These are phyloP conservation scores for Rutstroemia sydowiana DNA, from an alignment of 2,329 filamentous ascomycete species.

Conservation along the genomic window DNA sequence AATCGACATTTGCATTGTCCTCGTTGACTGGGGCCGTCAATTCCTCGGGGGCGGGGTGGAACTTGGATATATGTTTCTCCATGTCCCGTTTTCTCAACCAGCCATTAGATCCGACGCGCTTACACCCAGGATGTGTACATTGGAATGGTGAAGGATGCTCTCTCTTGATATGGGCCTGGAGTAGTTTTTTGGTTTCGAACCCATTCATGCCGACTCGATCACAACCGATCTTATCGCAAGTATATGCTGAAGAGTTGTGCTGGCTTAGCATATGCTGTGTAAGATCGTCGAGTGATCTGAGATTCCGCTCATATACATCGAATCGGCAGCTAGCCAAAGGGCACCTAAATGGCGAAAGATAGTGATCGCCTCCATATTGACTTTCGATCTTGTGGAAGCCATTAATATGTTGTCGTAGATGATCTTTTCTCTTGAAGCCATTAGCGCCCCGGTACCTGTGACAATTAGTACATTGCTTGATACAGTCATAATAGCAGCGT, in stretches of 20 bases:
- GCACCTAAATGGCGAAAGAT: neutral
- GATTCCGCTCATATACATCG: rapidly evolving
- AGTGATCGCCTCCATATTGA: rapidly evolving
- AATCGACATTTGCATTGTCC: no score
- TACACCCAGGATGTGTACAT: conserved; percentile 14
- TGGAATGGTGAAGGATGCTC: conserved; percentile 15
- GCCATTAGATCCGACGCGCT: conserved; percentile 15
- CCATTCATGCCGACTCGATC: conserved; percentile 2
- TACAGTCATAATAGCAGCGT: rapidly evolving
- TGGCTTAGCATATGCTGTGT: neutral
- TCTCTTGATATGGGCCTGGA: conserved; percentile 14
- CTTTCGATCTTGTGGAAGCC: neutral
- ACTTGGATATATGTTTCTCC: conserved; percentile 14
- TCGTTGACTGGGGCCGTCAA: neutral
- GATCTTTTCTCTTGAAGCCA: conserved; percentile 3
- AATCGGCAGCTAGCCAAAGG: no score
- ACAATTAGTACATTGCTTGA: neutral
- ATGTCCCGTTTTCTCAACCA: conserved; percentile 15
- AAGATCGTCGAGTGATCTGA: neutral
- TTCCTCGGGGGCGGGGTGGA: neutral
- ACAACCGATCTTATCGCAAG: neutral
- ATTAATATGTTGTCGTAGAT: neutral
- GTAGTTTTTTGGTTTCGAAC: conserved; percentile 3
- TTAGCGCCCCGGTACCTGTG: neutral
- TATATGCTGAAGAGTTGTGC: neutral